Conservation (phyloP, 1,139 yeast species). For the Trichomonascaceae sp. region DNA sequence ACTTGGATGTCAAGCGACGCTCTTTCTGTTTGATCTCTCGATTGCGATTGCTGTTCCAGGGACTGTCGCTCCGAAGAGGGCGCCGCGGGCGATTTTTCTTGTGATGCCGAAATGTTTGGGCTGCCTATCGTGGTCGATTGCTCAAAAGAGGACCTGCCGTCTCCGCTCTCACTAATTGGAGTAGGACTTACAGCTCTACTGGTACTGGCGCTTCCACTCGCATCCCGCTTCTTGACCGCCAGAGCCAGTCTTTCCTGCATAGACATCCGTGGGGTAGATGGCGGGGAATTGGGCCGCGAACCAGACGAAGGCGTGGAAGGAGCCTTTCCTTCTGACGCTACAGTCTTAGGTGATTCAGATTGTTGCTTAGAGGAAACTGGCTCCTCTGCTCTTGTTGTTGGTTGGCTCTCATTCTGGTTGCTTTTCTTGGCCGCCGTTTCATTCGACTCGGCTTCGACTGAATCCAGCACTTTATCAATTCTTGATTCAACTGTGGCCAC, state of each 20-base stretch:
- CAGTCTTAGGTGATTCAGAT: too few species aligned
- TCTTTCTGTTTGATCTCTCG: background rate
- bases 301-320: slow-evolving; percentile 12
- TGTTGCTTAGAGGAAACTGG: too few species aligned
- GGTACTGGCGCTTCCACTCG: background rate
- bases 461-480: slow-evolving; percentile 25
- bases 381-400: too few species aligned
- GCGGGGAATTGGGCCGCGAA: background rate
- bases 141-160: background rate
- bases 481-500: slow-evolving; percentile 29
- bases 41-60: background rate
- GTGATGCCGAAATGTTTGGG: background rate
- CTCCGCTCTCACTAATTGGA: background rate
- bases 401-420: too few species aligned
- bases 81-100: background rate
- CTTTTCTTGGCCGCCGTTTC: slow-evolving; percentile 1
- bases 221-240: slow-evolving; percentile 36
- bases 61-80: background rate
- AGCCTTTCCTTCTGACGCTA: too few species aligned
- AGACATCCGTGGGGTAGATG: slow-evolving; percentile 28
- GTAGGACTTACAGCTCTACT: background rate
- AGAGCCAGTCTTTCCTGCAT: slow-evolving; percentile 70
- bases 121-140: background rate
- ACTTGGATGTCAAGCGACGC: background rate
- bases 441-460: slow-evolving; percentile 8